Evolutionary conservation across 495 filamentous ascomycete genomes (phyloP).

Genomic region (Glutinoglossum americanum): DNA sequence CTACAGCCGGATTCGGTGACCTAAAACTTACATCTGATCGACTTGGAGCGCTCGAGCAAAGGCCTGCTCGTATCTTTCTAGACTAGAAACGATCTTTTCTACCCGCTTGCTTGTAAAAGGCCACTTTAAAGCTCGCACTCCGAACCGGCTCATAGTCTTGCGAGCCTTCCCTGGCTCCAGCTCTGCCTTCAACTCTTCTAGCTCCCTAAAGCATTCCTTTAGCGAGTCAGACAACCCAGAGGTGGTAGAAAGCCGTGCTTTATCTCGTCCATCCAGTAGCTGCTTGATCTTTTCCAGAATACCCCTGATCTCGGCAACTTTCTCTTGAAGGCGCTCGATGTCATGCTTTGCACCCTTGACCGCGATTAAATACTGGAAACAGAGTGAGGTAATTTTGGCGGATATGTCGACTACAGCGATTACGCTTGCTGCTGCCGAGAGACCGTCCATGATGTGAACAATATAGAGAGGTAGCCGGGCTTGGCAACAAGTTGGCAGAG

Average conservation of each 20-base stretch:
- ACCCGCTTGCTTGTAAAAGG: constrained; percentile 20
- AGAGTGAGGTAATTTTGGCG: constrained; percentile 8
- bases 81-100: constrained; percentile 15
- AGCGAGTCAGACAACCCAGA: constrained; percentile 4
- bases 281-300: constrained; percentile 4
- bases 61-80: constrained; percentile 17
- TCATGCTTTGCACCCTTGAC: constrained; percentile 8
- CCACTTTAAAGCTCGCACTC: constrained; percentile 6
- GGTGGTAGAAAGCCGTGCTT: constrained; percentile 5
- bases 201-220: too few relatives aligned
- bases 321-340: constrained; percentile 7
- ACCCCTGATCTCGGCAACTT: constrained; percentile 5
- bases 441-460: constrained; percentile 6
- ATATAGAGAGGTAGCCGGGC: not conserved
- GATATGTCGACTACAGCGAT: constrained; percentile 8
- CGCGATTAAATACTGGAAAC: constrained; percentile 8
- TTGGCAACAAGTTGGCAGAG: constrained; percentile 3
- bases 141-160: constrained; percentile 13
- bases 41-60: constrained; percentile 19
- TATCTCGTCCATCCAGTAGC: constrained; percentile 5
- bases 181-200: not conserved
- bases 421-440: constrained; percentile 6
- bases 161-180: constrained; percentile 14
- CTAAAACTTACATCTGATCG: constrained; percentile 19
- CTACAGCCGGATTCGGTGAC: too few relatives aligned